Evolutionary conservation across 2,329 filamentous ascomycete genomes (phyloP).

Genomic region (Stylonectria norvegica): DNA sequence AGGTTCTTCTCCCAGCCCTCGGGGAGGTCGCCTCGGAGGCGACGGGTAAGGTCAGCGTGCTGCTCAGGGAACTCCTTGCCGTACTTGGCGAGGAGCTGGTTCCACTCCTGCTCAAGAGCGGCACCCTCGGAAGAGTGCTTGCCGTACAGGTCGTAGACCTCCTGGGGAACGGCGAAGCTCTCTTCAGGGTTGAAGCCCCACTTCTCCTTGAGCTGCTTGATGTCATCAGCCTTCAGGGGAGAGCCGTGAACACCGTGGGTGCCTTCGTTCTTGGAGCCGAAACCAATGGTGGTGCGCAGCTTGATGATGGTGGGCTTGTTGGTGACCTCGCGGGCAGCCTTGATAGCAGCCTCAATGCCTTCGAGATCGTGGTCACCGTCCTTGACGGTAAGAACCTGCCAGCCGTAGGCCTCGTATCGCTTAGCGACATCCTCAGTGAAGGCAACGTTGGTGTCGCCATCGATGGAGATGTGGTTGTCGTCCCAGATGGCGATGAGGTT

Average conservation of each 20-base stretch:
- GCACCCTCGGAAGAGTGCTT: conserved; percentile 84
- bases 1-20: conserved; percentile 95
- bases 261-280: conserved; percentile 87
- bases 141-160: conserved; percentile 88
- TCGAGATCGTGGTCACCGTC: conserved; percentile 88
- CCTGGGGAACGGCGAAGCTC: conserved; percentile 87
- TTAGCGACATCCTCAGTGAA: conserved; percentile 97
- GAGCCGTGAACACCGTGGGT: conserved; percentile 96
- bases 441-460: conserved; percentile 91
- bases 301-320: conserved; percentile 98
- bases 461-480: conserved; percentile 95
- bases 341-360: conserved; percentile 83
- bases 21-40: conserved; percentile 78
- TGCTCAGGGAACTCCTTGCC: conserved; percentile 71
- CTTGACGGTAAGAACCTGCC: conserved; percentile 81
- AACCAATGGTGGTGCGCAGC: conserved; percentile 95
- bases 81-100: conserved; percentile 88
- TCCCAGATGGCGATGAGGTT: conserved; percentile 98
- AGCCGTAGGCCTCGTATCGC: conserved; percentile 96
- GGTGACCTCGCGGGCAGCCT: conserved; percentile 79
- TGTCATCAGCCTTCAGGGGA: conserved; percentile 90
- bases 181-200: conserved; percentile 96
- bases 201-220: conserved; percentile 87
- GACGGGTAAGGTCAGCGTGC: conserved; percentile 76
- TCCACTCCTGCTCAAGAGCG: conserved; percentile 91